Evolutionary conservation across 352 stramenopile genomes (phyloP).

Genomic region (Pythium brassicae): DNA sequence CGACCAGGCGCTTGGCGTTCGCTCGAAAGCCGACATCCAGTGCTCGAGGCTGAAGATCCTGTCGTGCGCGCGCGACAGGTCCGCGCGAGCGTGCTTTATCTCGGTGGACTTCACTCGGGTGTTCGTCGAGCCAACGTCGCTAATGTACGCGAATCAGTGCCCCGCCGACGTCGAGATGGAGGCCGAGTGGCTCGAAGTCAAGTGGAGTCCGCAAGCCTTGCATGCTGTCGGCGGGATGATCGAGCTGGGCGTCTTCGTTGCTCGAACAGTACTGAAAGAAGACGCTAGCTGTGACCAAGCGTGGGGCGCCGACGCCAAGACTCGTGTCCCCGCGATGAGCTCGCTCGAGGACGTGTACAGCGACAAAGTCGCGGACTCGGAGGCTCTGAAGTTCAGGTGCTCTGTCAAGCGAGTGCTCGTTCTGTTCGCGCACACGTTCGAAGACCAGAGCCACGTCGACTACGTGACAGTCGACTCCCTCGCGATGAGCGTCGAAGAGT

Average conservation of each 20-base stretch:
- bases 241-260: conserved; percentile 46
- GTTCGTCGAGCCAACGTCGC: conserved; percentile 44
- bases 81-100: conserved; percentile 35
- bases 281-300: background rate
- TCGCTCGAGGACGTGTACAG: conserved; percentile 30
- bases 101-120: conserved; percentile 64
- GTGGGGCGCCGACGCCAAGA: conserved; percentile 9
- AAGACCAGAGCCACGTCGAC: conserved; percentile 29
- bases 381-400: conserved; percentile 58
- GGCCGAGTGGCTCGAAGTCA: conserved; percentile 70
- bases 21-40: conserved; percentile 64
- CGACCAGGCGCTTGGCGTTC: conserved; percentile 49
- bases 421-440: conserved; percentile 37
- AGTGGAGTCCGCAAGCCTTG: conserved; percentile 56
- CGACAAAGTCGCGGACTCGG: conserved; percentile 28
- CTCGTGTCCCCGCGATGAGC: conserved; percentile 31
- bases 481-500: conserved; percentile 57
- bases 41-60: conserved; percentile 49
- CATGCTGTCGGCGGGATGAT: conserved; percentile 60
- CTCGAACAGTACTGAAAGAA: conserved; percentile 25
- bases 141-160: conserved; percentile 29
- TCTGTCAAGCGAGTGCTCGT: conserved; percentile 52
- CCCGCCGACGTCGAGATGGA: conserved; percentile 68
- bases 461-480: conserved; percentile 59
- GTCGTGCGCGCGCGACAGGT: conserved; percentile 18